Evolutionary conservation across 495 filamentous ascomycete genomes (phyloP), one percentile per base, ranked within the genome.

Genomic region (Aeminium ludgeri): DNA sequence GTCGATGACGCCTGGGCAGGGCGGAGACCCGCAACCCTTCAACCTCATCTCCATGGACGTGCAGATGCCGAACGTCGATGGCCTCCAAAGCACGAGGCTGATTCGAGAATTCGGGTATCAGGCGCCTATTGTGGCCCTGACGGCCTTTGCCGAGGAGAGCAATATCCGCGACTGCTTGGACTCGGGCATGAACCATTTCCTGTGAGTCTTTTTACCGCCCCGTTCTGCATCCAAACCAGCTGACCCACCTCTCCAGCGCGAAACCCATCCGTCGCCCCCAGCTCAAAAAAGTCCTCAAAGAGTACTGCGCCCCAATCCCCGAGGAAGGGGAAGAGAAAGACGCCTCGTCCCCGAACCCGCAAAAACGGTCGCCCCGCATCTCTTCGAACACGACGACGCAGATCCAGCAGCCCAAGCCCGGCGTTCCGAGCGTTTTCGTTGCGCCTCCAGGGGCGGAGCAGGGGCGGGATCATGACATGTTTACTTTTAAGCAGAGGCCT

Each of bases 41-140:
- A 76, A 87, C 48, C 62, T 93, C 11, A 89, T 93, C 34, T 87
- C 92, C 56, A 93, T 93, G 85, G 85, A 93, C 57, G 81, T 93
- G 18, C 66, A 87, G 66, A 95, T 95, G 86, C 86, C 86, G 13
- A 87, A 86, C 52, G 69, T 95, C 8, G 84, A 93, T 46, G 86
- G 86, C 3, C 67, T 93, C 18, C 73, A 92, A 56, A 85, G 78
- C 34, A 93, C 86, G 0, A 69, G 80, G n/a, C 66, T 89, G 12
- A 93, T 93, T 44, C 72, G 86, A 4, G 63, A 83, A 47, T 78
- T 87, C 63, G 86, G 86, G 10, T 95, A 86, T 55, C 75, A 70
- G 16, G 80, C 80, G 4, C 86, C 86, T 6, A 95, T 95, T 48
- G 85, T 95, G 10, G 86, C 86, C 2, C 60, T 95, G 31, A 89